Evolutionary conservation across 2,329 filamentous ascomycete genomes (phyloP).

Genomic region (Cladobotryum mycophilum): DNA sequence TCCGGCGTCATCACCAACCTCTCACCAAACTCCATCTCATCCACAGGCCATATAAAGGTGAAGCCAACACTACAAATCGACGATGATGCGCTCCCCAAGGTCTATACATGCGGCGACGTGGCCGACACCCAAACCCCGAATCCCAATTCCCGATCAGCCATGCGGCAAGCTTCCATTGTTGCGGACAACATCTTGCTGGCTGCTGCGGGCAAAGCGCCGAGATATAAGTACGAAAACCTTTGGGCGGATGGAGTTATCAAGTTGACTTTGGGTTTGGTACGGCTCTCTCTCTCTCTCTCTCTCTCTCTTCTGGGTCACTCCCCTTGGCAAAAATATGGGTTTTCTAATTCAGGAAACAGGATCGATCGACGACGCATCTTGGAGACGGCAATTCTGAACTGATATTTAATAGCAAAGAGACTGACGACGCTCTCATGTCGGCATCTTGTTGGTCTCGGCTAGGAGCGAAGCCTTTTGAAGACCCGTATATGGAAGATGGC

Average conservation of each 20-base stretch:
- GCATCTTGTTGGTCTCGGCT: constrained; percentile 36
- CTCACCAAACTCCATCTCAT: constrained; percentile 37
- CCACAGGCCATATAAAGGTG: constrained; percentile 46
- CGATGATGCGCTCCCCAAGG: constrained; percentile 40
- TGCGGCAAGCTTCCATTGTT: constrained; percentile 46
- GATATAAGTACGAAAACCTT: constrained; percentile 33
- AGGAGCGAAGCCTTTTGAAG: constrained; percentile 40
- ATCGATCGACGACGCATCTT: constrained; percentile 38
- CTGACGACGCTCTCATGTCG: constrained; percentile 38
- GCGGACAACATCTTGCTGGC: constrained; percentile 48
- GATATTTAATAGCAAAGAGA: constrained; percentile 35
- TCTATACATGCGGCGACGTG: constrained; percentile 61
- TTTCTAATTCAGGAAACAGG: constrained; percentile 24
- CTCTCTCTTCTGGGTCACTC: no score
- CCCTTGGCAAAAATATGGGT: no score
- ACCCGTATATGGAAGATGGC: constrained; percentile 18
- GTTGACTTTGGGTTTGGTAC: constrained; percentile 47
- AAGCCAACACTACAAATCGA: constrained; percentile 51
- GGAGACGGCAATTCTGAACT: constrained; percentile 39
- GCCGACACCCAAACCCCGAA: constrained; percentile 41
- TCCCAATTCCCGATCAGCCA: constrained; percentile 50
- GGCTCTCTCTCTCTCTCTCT: constrained; percentile 7
- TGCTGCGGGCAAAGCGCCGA: constrained; percentile 34
- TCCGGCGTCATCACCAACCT: constrained; percentile 40
- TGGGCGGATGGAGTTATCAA: constrained; percentile 48